Evolutionary conservation across 352 stramenopile species (phyloP), one percentile per base, ranked within the genome.

Genomic region (Saprolegnia parasitica): DNA sequence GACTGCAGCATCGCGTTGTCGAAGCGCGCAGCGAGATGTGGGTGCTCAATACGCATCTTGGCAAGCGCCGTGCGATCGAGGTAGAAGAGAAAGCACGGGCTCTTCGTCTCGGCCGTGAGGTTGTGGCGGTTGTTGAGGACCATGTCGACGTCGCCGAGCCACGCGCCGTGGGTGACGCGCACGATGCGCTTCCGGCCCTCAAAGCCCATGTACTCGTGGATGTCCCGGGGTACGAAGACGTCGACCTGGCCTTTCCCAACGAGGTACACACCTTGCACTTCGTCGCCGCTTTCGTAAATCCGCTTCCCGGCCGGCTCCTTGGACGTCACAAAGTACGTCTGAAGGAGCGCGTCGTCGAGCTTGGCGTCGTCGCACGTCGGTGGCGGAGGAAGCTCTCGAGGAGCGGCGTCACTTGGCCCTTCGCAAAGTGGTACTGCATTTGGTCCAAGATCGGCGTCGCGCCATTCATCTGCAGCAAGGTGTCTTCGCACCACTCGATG

Each of bases 401-500:
- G 39, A 91, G 68, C 55, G 91, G 78, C 72, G 73, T 81, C 50
- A 74, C 77, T 62, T 77, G 80, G 45, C 61, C 65, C 23, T 80
- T 72, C 42, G 68, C 71, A 60, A 75, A 67, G 67, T 72, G 60
- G 40, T 79, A 64, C 24, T 72, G 71, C 0, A 74, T 80, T 60
- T 92, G 81, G 68, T 81, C 89, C 42, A 49, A n/a, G 18, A 49
- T 49, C 42, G 42, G 42, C 42, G 42, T 49, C 21, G 89, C 71
- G 4, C 84, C 84, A 11, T 91, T 91, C 61, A 24, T 84, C 84
- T 74, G 86, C 77, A 94, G 77, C 47, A 94, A 71, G 46, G 91
- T 84, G 70, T 95, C 87, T 39, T 95, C 87, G 61, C 87, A 93
- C 87, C 87, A 95, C 71, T 93, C 87, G 20, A 95, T 74, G 47